Conservation (phyloP, 2,329 filamentous ascomycete genomes). For the Fusarium dimerum region DNA sequence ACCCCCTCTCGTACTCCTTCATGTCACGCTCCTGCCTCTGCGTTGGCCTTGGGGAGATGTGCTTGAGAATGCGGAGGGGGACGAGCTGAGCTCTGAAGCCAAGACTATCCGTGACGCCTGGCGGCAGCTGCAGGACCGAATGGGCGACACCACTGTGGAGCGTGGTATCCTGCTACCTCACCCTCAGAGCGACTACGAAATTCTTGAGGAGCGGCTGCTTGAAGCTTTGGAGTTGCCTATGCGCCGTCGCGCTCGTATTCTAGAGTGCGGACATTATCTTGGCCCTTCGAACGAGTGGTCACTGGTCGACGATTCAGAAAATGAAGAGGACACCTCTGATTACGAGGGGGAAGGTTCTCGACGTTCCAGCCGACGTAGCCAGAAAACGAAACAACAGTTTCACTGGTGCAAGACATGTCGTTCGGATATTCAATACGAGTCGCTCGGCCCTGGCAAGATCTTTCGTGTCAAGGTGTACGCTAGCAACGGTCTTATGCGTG, state of each 20-base stretch:
- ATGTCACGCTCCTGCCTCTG: slow-evolving; percentile 74
- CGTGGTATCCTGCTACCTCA: slow-evolving; percentile 76
- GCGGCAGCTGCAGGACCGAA: slow-evolving; percentile 67
- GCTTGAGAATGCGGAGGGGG: slow-evolving; percentile 44
- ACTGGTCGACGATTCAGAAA: slow-evolving; percentile 45
- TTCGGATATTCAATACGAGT: slow-evolving; percentile 56
- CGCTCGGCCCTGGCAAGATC: slow-evolving; percentile 54
- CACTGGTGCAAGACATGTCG: slow-evolving; percentile 61
- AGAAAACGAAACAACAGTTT: slow-evolving; percentile 39
- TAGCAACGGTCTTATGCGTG: slow-evolving; percentile 89
- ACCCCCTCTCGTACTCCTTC: slow-evolving; percentile 73
- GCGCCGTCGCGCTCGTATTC: slow-evolving; percentile 63
- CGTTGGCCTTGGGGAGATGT: slow-evolving; percentile 64
- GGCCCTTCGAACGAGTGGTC: slow-evolving; percentile 56
- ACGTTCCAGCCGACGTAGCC: slow-evolving; percentile 18
- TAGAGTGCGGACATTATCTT: slow-evolving; percentile 77
- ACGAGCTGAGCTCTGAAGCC: slow-evolving; percentile 46
- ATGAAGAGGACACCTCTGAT: slow-evolving; percentile 47
- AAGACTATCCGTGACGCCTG: slow-evolving; percentile 62
- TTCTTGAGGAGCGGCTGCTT: slow-evolving; percentile 74
- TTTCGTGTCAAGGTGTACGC: slow-evolving; percentile 90
- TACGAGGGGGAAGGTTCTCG: slow-evolving; percentile 33
- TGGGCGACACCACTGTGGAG: slow-evolving; percentile 72
- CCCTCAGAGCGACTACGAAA: slow-evolving; percentile 77
- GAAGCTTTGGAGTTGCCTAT: slow-evolving; percentile 73